Base-by-base conservation (phyloP, 2,329 filamentous ascomycete species). In the Orbilia oligospora region DNA sequence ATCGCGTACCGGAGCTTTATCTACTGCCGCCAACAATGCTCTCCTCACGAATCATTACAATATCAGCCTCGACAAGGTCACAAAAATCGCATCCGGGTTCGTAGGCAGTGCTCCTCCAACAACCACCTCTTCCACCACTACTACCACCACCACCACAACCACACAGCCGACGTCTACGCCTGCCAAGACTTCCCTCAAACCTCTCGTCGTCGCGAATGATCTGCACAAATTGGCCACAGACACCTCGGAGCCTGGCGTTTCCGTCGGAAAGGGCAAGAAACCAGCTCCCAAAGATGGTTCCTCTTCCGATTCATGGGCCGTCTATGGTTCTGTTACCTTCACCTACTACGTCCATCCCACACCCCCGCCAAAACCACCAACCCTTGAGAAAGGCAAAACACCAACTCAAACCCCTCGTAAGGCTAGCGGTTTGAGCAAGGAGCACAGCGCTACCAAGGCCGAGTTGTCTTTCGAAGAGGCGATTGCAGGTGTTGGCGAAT, bases 41-140 rank as follows among this genome's bases (percentile, higher is more conserved):
- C 86, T 97, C 61, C 87, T 97, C 64, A 89, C 91, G 24, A 94
- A 94, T 80, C 96, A 99, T 85, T 99, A 92, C 85, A 91, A 91
- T 81, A 91, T 92, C 81, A 89, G 91, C 79, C 86, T 92, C 5
- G 94, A 97, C 80, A 92, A 92, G 81, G 89, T 99, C 66, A 92
- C 94, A 80, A 93, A 93, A 84, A 87, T 99, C 67, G 91, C 95
- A 5, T 86, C 90, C 73, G 93, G 95, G 5, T 97, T 98, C 83
- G 87, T 91, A 55, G 97, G 93, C 85, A 92, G 70, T 46, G 51
- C 80, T 49, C 70, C 80, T 49, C 70, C 70, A 33, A 53, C 75
- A 10, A 27, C 78, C 8, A 70, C 63, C n/a, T n/a, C n/a, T n/a
- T n/a, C n/a, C n/a, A n/a, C n/a, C n/a, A n/a, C n/a, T n/a, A n/a